Base-by-base conservation (phyloP, 345 rosid genomes). In the Mangifera indica region DNA sequence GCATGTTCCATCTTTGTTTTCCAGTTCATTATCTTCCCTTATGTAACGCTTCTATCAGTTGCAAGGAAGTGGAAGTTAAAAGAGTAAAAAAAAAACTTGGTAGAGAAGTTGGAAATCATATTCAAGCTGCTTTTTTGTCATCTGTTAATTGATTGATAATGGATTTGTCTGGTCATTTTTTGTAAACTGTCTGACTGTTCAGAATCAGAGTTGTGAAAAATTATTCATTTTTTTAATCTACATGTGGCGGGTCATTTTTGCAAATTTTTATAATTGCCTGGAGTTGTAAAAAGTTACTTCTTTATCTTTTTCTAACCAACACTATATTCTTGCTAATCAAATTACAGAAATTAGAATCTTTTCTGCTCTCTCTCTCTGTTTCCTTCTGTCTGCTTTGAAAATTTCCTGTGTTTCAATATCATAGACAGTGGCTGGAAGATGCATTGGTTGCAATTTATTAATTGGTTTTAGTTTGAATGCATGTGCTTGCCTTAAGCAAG, bases 1-100 rank as follows among this genome's bases (percentile, higher is more conserved):
- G 64, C 70, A 57, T 62, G 64, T 72, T 71, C 62, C 32, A 21
- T 72, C 56, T 42, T 51, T 63, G 46, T 68, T 64, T 51, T 71
- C 22, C 29, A 42, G 63, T 75, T 58, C 52, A 63, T 48, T 76
- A 58, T 56, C 67, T 37, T 54, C 29, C 11, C 42, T 72, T 20
- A 51, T 63, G 15, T 63, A 69, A 26, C 24, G 54, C 40, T 66
- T 53, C n/a, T 59, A 13, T 64, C 66, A 10, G 46, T 73, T 77
- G 63, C 42, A 53, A 3, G 25, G 58, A 53, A 25, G 49, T 52
- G 10, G 17, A 37, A 37, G 76, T 55, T 67, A 21, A 44, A 26
- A 45, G n/a, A n/a, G n/a, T n/a, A 60, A 61, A 26, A 20, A 25
- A 29, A 44, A 9, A 53, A 25, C 29, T 20, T 62, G 40, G 49